Evolutionary conservation across 148 eudicot species (phyloP), one percentile per base, ranked within the genome.

Genomic region (Chenopodium berlandieri): DNA sequence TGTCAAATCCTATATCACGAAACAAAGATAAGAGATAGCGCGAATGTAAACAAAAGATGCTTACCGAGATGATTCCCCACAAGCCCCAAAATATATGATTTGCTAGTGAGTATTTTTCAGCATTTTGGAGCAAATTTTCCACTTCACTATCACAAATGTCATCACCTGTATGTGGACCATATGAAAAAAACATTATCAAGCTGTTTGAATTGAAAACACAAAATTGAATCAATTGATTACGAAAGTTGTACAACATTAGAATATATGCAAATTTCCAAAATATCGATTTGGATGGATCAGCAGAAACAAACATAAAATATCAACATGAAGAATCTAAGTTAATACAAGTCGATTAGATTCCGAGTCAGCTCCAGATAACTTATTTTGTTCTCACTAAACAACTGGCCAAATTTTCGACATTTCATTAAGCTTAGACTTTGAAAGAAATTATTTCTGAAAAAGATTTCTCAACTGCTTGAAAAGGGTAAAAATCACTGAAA

Each of bases 21-120:
- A 4, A 30, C 22, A 27, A 54, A 63, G 17, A 19, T 10, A 54
- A 54, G 20, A 71, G 50, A 13, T 27, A 30, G 17, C 1, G 10
- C 37, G 27, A 69, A 75, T 30, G 64, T 30, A n/a, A 40, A 14
- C 74, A 44, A 63, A 25, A 30, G 7, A 25, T 81, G 12, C 37
- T 73, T 62, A 96, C 99, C 82, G 98, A 94, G 77, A 96, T 91
- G 22, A 92, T 71, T 71, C 99, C 99, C 99, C 99, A 96, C 46
- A 96, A 78, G 71, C 98, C 99, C 99, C 98, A 96, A 68, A 96
- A 94, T 22, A 96, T 82, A 88, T 96, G 98, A 82, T 89, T 94
- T 81, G 99, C 93, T 25, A 94, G 94, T 27, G 92, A 85, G 88
- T 90, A 94, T 79, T 89, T 92, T 83, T 92, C 98, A 48, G 85